Evolutionary conservation across 2,329 filamentous ascomycete genomes (phyloP).

Genomic region (Ramularia endophylla): DNA sequence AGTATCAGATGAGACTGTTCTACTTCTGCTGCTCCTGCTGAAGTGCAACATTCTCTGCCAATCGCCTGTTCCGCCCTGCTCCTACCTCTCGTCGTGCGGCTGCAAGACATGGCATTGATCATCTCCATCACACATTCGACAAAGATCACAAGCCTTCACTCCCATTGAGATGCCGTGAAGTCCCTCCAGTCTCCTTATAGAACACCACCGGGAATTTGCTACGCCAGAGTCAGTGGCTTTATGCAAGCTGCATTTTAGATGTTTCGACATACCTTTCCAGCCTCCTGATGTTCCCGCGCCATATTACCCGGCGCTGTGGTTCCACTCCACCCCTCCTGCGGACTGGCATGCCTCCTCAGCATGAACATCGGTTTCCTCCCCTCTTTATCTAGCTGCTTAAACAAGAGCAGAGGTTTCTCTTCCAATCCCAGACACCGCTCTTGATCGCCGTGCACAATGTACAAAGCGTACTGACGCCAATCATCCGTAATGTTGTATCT

Average conservation of each 20-base stretch:
- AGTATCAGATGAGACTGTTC: no score
- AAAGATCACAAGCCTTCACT: no score
- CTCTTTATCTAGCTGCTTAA: slow-evolving; percentile 96
- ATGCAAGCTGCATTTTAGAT: not conserved
- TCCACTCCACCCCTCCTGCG: slow-evolving; percentile 34
- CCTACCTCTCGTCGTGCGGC: not conserved
- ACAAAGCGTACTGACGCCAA: slow-evolving; percentile 94
- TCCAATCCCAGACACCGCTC: slow-evolving; percentile 88
- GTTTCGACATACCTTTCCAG: not conserved
- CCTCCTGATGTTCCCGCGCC: not conserved
- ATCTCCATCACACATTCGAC: no score
- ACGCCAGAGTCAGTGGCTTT: not conserved
- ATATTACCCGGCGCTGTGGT: slow-evolving; percentile 4
- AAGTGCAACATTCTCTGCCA: no score
- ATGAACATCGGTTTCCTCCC: slow-evolving; percentile 99
- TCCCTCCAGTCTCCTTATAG: slow-evolving; percentile 11
- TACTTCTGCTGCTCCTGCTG: no score
- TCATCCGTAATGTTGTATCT: slow-evolving; percentile 99
- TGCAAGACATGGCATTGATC: no score
- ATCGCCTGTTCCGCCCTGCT: not conserved
- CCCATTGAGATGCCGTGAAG: no score
- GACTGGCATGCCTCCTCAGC: slow-evolving; percentile 63
- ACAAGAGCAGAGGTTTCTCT: slow-evolving; percentile 89
- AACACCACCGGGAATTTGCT: slow-evolving; percentile 17
- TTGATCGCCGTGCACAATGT: slow-evolving; percentile 98